These are phyloP conservation scores for Magnaporthales sp. DNA, from an alignment of 2,329 filamentous ascomycete genomes.

Conservation along the genomic window DNA sequence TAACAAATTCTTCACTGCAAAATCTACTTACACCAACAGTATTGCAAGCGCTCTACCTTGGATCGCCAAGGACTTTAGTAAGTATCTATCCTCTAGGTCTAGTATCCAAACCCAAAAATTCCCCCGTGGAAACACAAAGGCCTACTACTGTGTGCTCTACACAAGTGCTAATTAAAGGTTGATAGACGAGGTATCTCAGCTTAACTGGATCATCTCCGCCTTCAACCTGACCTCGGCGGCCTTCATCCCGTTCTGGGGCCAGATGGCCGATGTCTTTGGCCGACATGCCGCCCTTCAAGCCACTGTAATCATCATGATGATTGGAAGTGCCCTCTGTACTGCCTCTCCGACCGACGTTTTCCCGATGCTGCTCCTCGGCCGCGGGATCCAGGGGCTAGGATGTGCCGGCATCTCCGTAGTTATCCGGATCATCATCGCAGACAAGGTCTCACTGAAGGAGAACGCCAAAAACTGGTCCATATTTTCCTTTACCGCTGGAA, in stretches of 20 bases:
- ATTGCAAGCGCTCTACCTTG: constrained; percentile 49
- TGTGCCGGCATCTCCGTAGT: constrained; percentile 53
- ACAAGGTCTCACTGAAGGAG: constrained; percentile 51
- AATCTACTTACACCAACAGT: not conserved
- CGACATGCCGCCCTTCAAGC: constrained; percentile 49
- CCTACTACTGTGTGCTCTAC: not conserved
- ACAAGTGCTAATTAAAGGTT: not conserved
- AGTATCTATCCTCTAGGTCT: constrained; percentile 10
- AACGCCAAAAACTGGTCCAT: constrained; percentile 53
- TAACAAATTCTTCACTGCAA: not conserved
- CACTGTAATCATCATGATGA: constrained; percentile 44
- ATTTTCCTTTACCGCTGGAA: constrained; percentile 50
- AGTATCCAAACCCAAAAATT: not conserved
- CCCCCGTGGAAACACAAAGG: too few species aligned
- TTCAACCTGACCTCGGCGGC: constrained; percentile 60
- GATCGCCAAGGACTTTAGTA: constrained; percentile 58
- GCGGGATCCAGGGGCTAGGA: constrained; percentile 53
- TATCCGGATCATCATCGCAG: constrained; percentile 52
- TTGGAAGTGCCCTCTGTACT: constrained; percentile 54
- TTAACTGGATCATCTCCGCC: constrained; percentile 61
- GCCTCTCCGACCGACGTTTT: constrained; percentile 44
- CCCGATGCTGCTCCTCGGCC: constrained; percentile 50
- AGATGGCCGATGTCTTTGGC: constrained; percentile 58
- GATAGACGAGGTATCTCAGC: constrained; percentile 41
- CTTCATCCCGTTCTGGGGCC: constrained; percentile 58